Percentiles rank a stretch among this genome's conserved stretches.
phyloP scores from a whole-genome alignment of 805 yeast genomes.

The Sungouiozyma intestinalis region DNA sequence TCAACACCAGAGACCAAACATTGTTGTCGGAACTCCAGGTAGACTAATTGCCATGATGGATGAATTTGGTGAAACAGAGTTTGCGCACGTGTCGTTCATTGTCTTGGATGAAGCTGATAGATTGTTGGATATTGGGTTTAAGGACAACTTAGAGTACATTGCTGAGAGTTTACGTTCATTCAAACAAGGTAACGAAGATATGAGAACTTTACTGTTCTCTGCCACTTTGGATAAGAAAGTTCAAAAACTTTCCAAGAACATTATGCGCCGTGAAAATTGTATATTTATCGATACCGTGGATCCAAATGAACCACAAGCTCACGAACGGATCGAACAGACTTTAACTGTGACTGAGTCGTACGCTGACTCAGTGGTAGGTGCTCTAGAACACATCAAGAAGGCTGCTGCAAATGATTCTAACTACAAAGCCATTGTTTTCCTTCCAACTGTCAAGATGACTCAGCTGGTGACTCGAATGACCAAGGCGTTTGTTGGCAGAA shows the following conservation, averaged over 20 bases:
- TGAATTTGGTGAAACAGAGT: conserved; percentile 34
- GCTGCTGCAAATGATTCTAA: conserved; percentile 27
- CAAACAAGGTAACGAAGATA: conserved; percentile 27
- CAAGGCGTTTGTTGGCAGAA: conserved; percentile 28
- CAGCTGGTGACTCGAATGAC: conserved; percentile 37
- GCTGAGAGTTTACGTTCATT: conserved; percentile 36
- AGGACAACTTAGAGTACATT: conserved; percentile 50
- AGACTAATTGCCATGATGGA: conserved; percentile 57
- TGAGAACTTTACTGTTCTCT: conserved; percentile 69
- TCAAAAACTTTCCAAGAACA: conserved; percentile 47
- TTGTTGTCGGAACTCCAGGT: conserved; percentile 86
- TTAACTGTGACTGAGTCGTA: conserved; percentile 44
- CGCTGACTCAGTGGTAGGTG: conserved; percentile 50
- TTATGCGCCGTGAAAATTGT: conserved; percentile 44
- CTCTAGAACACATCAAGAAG: conserved; percentile 39
- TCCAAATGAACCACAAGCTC: conserved; percentile 63
- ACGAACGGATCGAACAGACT: conserved; percentile 65
- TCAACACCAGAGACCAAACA: conserved; percentile 34
- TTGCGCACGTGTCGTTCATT: conserved; percentile 47
- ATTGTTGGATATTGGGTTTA: conserved; percentile 72
- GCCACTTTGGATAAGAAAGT: conserved; percentile 77
- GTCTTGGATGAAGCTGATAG: conserved; percentile 91
- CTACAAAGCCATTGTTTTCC: conserved; percentile 74
- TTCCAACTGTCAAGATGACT: conserved; percentile 66
- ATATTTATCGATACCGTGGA: conserved; percentile 65